Base-by-base conservation (phyloP, 1,284 basidiomycete species). In the Ceraceosorus guamensis region DNA sequence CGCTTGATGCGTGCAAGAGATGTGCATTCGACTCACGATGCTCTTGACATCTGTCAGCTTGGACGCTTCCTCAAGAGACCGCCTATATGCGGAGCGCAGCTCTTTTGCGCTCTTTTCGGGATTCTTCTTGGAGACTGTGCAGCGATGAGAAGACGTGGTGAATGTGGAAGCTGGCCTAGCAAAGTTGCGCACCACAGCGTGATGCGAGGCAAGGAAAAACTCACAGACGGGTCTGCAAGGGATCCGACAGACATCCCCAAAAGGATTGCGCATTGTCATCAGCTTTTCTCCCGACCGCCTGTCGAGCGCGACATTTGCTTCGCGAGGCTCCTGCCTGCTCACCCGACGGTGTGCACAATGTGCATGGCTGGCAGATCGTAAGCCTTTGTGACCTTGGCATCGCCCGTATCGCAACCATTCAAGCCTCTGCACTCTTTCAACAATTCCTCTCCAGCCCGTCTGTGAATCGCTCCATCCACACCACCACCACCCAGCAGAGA, bases 341-440 rank as follows among this genome's bases (percentile, higher is more conserved):
- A 91, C 8, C 92, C 92, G 30, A 95, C 91, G 1, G 93, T 85
- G 70, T 96, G 93, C 16, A 95, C 89, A 55, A 96, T 80, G 61
- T 85, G 81, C 56, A 82, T 83, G 16, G 79, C 86, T 82, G 78
- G 68, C 30, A 79, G 66, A 52, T 68, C 57, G 67, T 76, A 75
- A 0, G 63, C 78, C 2, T 39, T 16, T 3, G 89, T 92, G 49
- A 89, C 85, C 77, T 91, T 92, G 8, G 87, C 85, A 60, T 87
- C 81, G 32, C 92, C 92, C 10, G 88, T 89, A 34, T 82, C 78
- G 68, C 88, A 90, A 6, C 91, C 90, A 33, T 63, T 53, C 30
- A 66, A 60, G 10, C 52, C 43, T 16, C 68, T 68, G 83, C 87
- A 92, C 81, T 91, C 90, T 54, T 82, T 78, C 2, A 86, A 67